Conservation (phyloP, 2,329 filamentous ascomycete genomes). For the Fusarium ramigenum region DNA sequence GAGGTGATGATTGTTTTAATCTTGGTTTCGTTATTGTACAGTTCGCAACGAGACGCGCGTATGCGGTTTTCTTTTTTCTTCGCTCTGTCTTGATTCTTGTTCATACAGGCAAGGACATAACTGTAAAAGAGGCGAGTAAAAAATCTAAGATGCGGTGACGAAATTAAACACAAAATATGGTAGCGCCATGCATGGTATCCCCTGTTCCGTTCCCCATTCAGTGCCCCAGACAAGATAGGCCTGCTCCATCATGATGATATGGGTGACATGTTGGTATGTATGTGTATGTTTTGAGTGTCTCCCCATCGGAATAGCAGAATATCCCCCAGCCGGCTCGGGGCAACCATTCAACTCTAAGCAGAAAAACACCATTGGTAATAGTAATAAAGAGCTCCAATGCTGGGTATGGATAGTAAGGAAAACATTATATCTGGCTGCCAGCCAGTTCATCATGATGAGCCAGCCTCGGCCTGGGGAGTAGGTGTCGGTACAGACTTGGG, state of each 20-base stretch:
- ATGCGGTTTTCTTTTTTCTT: constrained; percentile 5
- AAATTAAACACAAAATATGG: constrained; percentile 23
- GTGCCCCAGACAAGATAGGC: constrained; percentile 13
- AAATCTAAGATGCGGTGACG: constrained; percentile 28
- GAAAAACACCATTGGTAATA: constrained; percentile 13
- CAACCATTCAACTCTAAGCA: constrained; percentile 7
- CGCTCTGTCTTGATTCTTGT: background rate
- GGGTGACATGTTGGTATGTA: background rate
- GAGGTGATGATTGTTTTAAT: constrained; percentile 19
- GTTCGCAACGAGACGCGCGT: background rate
- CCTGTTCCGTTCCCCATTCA: constrained; percentile 22
- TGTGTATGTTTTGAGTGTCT: background rate
- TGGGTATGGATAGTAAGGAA: constrained; percentile 8
- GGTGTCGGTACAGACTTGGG: constrained; percentile 3
- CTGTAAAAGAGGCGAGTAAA: background rate
- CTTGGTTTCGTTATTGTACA: constrained; percentile 12
- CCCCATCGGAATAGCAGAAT: constrained; percentile 10
- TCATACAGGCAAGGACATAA: background rate
- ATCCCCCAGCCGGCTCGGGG: constrained; percentile 23
- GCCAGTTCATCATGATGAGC: constrained; percentile 19
- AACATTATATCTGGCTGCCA: constrained; percentile 13
- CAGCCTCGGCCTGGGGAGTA: constrained; percentile 10
- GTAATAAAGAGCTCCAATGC: constrained; percentile 11
- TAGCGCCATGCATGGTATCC: constrained; percentile 26
- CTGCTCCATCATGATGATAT: constrained; percentile 8